These are phyloP conservation scores for Backusella psychrophila DNA, from an alignment of 192 early-diverging fungal species.

Conservation along the genomic window DNA sequence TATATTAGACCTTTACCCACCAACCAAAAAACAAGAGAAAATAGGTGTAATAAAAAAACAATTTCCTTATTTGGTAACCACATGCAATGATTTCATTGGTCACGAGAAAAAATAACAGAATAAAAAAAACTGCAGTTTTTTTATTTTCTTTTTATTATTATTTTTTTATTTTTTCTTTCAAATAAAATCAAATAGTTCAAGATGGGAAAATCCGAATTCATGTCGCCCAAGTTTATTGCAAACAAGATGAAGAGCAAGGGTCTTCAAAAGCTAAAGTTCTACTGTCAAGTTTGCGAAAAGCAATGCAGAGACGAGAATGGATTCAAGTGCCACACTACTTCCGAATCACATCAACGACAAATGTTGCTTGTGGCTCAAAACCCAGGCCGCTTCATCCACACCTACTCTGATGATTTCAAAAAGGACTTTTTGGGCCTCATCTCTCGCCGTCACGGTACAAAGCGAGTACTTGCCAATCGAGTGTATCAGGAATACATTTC, in stretches of 20 bases:
- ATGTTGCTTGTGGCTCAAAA: conserved; percentile 86
- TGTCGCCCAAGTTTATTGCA: conserved; percentile 84
- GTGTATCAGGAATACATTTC: conserved; percentile 97
- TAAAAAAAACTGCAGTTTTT: too few species aligned
- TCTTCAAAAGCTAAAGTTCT: conserved; percentile 85
- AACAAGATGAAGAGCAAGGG: conserved; percentile 92
- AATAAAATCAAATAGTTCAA: not conserved
- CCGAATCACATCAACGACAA: conserved; percentile 89
- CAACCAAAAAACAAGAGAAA: not conserved
- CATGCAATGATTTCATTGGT: not conserved
- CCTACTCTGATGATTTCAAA: conserved; percentile 82
- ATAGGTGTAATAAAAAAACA: not conserved
- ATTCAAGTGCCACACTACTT: conserved; percentile 89
- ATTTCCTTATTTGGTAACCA: not conserved
- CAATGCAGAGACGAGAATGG: conserved; percentile 93
- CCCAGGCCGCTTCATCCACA: conserved; percentile 70
- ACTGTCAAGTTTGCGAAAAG: conserved; percentile 94
- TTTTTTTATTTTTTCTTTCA: not conserved
- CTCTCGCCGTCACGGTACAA: conserved; percentile 76
- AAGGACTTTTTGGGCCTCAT: conserved; percentile 81
- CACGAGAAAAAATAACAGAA: not conserved
- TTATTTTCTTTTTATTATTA: not conserved
- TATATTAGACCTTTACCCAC: too few species aligned
- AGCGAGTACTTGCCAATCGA: conserved; percentile 85
- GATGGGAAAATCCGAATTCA: conserved; percentile 48